phyloP scores from a whole-genome alignment of 2,329 filamentous ascomycete genomes.

The Cadophora sp. region DNA sequence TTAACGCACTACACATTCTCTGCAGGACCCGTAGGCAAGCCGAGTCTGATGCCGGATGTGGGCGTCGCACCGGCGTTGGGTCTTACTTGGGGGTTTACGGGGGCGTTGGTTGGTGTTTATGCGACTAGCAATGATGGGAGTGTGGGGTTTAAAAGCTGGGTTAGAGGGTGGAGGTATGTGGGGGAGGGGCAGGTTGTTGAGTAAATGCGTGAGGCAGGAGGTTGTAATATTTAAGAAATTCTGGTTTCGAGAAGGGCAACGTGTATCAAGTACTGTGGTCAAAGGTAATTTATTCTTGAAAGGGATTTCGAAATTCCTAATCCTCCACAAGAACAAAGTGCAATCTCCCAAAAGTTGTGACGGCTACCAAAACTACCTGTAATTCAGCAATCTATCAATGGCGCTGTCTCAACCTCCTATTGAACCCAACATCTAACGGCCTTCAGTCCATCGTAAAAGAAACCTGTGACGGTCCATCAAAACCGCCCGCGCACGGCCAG shows the following conservation, averaged over 20 bases:
- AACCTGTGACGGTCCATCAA: too few relatives aligned
- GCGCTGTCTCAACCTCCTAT: too few relatives aligned
- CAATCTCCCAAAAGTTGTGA: not conserved
- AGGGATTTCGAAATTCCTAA: too few relatives aligned
- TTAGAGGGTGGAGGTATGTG: not conserved
- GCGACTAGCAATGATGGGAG: constrained; percentile 57
- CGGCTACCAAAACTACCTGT: not conserved
- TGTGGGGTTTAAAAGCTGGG: constrained; percentile 25
- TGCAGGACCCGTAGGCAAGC: constrained; percentile 29
- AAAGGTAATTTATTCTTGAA: not conserved
- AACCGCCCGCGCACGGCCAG: too few relatives aligned
- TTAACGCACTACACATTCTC: constrained; percentile 33
- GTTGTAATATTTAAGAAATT: too few relatives aligned
- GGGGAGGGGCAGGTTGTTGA: not conserved
- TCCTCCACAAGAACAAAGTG: too few relatives aligned
- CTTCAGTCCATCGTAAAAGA: too few relatives aligned
- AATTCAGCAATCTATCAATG: not conserved
- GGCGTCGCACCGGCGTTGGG: constrained; percentile 49
- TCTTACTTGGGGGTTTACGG: constrained; percentile 41
- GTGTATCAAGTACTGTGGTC: not conserved
- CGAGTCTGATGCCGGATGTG: constrained; percentile 51
- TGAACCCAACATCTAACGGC: too few relatives aligned
- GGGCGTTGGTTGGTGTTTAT: constrained; percentile 58
- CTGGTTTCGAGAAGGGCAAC: too few relatives aligned
- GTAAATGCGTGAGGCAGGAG: not conserved